A percentile compares a stretch with the other conserved stretches of the same genome.
Evolutionary conservation across 2,329 filamentous ascomycete species (phyloP).

Genomic region (Colletotrichum higginsianum): DNA sequence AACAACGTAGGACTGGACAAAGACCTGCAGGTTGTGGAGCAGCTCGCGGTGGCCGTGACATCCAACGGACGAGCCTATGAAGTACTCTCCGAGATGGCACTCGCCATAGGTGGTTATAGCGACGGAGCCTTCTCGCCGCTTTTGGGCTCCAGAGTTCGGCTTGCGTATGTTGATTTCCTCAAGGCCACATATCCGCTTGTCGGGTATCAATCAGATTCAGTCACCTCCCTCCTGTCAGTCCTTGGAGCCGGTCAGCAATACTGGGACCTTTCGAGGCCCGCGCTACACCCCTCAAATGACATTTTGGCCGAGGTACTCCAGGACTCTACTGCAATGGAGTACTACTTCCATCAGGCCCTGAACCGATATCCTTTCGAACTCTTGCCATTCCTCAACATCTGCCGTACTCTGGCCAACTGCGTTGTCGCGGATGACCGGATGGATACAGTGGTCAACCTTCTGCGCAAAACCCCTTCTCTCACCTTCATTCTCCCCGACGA

Average conservation of each 20-base stretch:
- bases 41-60: conserved; percentile 65
- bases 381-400: conserved; percentile 81
- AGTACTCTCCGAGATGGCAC: conserved; percentile 66
- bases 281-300: conserved; percentile 32
- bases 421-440: conserved; percentile 51
- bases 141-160: conserved; percentile 74
- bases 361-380: conserved; percentile 90
- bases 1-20: conserved; percentile 65
- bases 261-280: conserved; percentile 65
- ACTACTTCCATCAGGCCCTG: conserved; percentile 77
- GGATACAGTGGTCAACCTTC: conserved; percentile 72
- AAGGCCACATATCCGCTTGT: conserved; percentile 77
- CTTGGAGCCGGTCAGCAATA: conserved; percentile 69
- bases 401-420: conserved; percentile 71
- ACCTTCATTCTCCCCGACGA: conserved; percentile 81
- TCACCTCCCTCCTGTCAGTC: conserved; percentile 76
- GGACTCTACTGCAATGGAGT: conserved; percentile 63
- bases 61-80: conserved; percentile 68
- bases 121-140: conserved; percentile 66
- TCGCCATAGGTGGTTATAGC: conserved; percentile 60
- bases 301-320: conserved; percentile 35
- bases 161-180: conserved; percentile 78
- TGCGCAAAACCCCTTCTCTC: conserved; percentile 80
- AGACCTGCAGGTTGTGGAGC: conserved; percentile 66
- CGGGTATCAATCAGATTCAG: conserved; percentile 80